A percentile compares a stretch with the other conserved stretches of the same genome.
Evolutionary conservation across 192 early-diverging fungal species (phyloP).

Genomic region (Mortierella antarctica): DNA sequence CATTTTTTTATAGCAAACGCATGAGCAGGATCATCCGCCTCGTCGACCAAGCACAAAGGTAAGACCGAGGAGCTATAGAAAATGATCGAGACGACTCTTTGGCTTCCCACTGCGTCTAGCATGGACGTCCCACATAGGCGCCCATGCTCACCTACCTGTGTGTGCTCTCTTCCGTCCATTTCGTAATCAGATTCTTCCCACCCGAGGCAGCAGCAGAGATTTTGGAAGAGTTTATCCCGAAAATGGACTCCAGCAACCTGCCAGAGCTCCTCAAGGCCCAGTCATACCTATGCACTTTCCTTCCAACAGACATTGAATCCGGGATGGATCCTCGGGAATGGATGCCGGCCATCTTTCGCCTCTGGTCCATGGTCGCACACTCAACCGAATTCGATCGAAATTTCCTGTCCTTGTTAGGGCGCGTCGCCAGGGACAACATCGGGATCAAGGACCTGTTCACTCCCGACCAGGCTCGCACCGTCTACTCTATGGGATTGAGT

Average conservation of each 20-base stretch:
- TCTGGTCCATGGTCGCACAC: slow-evolving; percentile 82
- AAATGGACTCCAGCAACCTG: slow-evolving; percentile 75
- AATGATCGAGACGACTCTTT: too few relatives aligned
- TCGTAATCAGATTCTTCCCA: slow-evolving; percentile 70
- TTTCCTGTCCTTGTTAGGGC: slow-evolving; percentile 77
- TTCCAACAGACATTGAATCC: slow-evolving; percentile 65
- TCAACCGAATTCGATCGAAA: slow-evolving; percentile 71
- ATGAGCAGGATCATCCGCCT: slow-evolving; percentile 60
- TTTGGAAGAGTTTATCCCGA: slow-evolving; percentile 81
- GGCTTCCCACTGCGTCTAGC: too few relatives aligned
- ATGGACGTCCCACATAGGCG: too few relatives aligned
- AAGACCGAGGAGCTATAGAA: not conserved
- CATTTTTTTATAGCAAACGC: slow-evolving; percentile 56
- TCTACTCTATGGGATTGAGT: slow-evolving; percentile 64
- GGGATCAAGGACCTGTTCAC: slow-evolving; percentile 65
- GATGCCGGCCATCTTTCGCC: slow-evolving; percentile 84
- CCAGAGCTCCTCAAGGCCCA: slow-evolving; percentile 65
- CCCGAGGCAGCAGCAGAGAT: slow-evolving; percentile 74
- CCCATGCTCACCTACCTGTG: too few relatives aligned
- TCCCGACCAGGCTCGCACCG: slow-evolving; percentile 63
- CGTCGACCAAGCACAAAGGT: slow-evolving; percentile 62
- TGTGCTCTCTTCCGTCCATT: too few relatives aligned
- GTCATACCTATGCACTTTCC: slow-evolving; percentile 74
- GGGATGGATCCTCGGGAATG: slow-evolving; percentile 65
- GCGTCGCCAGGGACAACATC: slow-evolving; percentile 68